Evolutionary conservation across 495 filamentous ascomycete species (phyloP).

Genomic region (Saxophila tyrrhenica): DNA sequence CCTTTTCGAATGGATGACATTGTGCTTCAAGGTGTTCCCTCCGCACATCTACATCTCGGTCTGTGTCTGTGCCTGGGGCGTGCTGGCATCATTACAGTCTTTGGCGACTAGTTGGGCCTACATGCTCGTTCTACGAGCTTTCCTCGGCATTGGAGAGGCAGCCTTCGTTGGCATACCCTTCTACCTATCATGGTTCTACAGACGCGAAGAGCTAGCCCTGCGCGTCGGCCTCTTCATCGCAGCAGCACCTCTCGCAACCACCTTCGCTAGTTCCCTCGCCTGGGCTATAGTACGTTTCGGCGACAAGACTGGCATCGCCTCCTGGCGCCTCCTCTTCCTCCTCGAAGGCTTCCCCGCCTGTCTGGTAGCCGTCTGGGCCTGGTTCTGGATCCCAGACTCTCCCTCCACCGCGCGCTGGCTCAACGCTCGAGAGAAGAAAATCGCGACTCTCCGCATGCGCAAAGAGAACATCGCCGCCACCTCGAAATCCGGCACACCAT

Average conservation of each 20-base stretch:
- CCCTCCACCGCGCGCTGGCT: conserved; percentile 43
- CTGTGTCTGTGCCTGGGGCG: conserved; percentile 50
- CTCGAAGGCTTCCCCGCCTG: conserved; percentile 53
- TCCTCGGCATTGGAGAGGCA: conserved; percentile 50
- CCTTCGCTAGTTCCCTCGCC: conserved; percentile 57
- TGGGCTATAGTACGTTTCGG: conserved; percentile 43
- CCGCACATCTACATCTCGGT: conserved; percentile 47
- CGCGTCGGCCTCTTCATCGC: conserved; percentile 52
- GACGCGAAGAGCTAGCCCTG: conserved; percentile 48
- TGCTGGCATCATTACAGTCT: conserved; percentile 56
- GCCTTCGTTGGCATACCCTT: conserved; percentile 54
- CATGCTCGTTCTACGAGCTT: conserved; percentile 26
- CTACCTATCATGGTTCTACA: conserved; percentile 52
- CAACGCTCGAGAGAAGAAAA: conserved; percentile 33
- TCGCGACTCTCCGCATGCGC: conserved; percentile 41
- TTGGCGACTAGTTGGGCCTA: conserved; percentile 44
- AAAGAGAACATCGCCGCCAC: conserved; percentile 21
- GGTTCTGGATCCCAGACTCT: conserved; percentile 42
- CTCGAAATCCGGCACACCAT: conserved; percentile 1
- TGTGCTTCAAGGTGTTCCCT: conserved; percentile 40
- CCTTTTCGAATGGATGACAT: conserved; percentile 59
- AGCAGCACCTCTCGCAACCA: conserved; percentile 50
- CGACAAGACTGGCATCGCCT: conserved; percentile 39
- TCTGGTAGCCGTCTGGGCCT: conserved; percentile 44
- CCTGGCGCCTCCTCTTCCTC: conserved; percentile 50